Base-by-base conservation (phyloP, 2,329 filamentous ascomycete species). In the Sclerotinia spermophila region DNA sequence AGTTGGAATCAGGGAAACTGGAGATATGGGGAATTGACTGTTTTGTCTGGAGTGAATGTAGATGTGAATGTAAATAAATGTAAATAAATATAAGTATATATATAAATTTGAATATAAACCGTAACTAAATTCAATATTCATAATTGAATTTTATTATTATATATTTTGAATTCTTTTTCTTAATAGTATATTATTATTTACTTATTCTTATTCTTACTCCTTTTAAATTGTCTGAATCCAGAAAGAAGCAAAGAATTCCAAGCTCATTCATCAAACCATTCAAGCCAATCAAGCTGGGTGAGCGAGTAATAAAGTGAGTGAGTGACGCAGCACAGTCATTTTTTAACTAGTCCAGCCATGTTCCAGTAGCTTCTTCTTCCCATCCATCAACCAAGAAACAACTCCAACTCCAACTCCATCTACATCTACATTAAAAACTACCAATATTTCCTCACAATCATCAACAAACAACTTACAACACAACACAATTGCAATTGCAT, bases 341-440 rank as follows among this genome's bases (percentile, higher is more conserved):
- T 68, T 69, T 19, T 4, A 35, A 38, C 40, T 62, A 65, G 61
- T 51, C 33, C 61, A 65, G 61, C 61, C 61, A 60, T 44, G 27
- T 67, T 62, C 66, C 66, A 60, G 40, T 56, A 58, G 45, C 66
- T 68, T 68, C 67, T 68, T 48, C 60, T n/a, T n/a, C n/a, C n/a
- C n/a, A n/a, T n/a, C 64, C 21, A 66, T 27, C 58, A 38, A 59
- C 40, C 40, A 35, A 44, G 27, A 51, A 55, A 38, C 42, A 61
- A 61, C 21, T 62, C 51, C 40, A 30, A 27, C 13, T 30, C 7
- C n/a, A 53, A 30, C 48, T 17, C 1, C 40, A 42, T 27, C 5
- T 1, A 27, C n/a, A 27, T 15, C 48, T 6, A 51, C n/a, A 27
- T 40, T 59, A 58, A 35, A 51, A 44, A 38, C 40, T 65, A 38